Evolutionary conservation across 139 green algal genomes (phyloP).

Genomic region (Chlamydomonas incerta): DNA sequence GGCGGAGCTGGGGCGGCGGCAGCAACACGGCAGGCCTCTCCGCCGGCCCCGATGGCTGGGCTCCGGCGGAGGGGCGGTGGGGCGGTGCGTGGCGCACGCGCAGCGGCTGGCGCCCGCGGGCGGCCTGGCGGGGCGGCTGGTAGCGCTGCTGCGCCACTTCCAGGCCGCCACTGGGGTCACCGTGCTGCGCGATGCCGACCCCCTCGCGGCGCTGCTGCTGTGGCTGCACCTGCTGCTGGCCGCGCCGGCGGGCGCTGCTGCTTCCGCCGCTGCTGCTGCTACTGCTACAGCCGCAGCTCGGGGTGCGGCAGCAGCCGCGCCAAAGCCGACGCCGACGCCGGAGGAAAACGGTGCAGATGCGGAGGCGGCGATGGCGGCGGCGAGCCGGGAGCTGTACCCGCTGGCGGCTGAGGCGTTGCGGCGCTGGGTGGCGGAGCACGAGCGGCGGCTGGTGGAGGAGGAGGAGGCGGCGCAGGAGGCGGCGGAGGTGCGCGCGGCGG

Average conservation of each 20-base stretch:
- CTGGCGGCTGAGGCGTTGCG: not conserved
- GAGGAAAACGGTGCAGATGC: not conserved
- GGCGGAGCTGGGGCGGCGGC: not conserved
- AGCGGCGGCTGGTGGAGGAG: not conserved
- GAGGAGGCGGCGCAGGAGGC: not conserved
- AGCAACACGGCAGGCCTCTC: not conserved
- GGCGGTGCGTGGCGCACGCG: not conserved
- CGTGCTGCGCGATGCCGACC: not conserved
- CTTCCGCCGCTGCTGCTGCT: not conserved
- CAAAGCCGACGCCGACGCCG: too few relatives aligned
- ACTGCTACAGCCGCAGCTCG: not conserved
- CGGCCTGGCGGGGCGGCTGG: not conserved
- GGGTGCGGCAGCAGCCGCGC: not conserved
- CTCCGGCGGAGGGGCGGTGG: not conserved
- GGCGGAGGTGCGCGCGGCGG: not conserved
- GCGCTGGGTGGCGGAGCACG: not conserved
- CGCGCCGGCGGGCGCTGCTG: not conserved
- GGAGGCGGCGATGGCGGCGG: not conserved
- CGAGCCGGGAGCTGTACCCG: not conserved
- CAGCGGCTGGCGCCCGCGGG: not conserved
- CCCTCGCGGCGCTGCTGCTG: conserved; percentile 12
- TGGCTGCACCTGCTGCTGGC: conserved; percentile 19
- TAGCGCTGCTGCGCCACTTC: conserved; percentile 1
- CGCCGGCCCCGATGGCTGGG: too few relatives aligned
- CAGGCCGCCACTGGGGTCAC: not conserved